phyloP scores from a whole-genome alignment of 495 filamentous ascomycete genomes.

The Aspergillus funiculosus region DNA sequence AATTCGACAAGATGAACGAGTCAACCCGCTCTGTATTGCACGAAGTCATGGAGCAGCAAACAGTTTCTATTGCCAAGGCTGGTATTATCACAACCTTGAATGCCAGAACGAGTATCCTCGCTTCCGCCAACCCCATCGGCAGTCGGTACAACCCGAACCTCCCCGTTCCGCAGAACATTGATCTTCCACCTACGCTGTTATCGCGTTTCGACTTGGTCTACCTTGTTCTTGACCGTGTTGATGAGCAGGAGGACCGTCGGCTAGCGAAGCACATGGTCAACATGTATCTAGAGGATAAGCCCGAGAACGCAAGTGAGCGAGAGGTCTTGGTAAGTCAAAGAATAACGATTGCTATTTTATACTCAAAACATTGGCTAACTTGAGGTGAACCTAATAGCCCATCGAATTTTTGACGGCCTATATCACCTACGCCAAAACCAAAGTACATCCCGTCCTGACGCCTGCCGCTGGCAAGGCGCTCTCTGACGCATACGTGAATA shows the following conservation, averaged over 20 bases:
- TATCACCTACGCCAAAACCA: constrained; percentile 91
- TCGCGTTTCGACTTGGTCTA: constrained; percentile 97
- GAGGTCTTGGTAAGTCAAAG: constrained; percentile 70
- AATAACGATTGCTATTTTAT: neutral
- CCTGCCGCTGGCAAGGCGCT: constrained; percentile 73
- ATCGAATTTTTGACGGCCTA: constrained; percentile 94
- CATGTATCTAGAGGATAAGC: constrained; percentile 95
- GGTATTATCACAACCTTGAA: constrained; percentile 99
- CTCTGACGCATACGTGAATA: constrained; percentile 82
- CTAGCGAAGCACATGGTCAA: constrained; percentile 87
- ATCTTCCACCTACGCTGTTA: constrained; percentile 88
- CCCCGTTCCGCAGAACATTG: constrained; percentile 95
- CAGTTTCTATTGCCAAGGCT: constrained; percentile 96
- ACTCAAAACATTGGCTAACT: constrained; percentile 2
- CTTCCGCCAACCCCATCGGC: constrained; percentile 95
- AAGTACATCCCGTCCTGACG: constrained; percentile 76
- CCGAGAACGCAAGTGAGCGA: constrained; percentile 68
- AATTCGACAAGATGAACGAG: constrained; percentile 99
- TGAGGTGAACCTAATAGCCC: constrained; percentile 47
- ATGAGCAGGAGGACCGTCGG: constrained; percentile 80
- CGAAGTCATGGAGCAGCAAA: constrained; percentile 99
- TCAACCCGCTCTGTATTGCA: constrained; percentile 92
- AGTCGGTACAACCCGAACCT: constrained; percentile 95
- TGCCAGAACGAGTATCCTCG: constrained; percentile 86
- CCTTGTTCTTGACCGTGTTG: constrained; percentile 86